Conservation (phyloP, 164 flowering plant genomes). For the Dillenia turbinata region DNA sequence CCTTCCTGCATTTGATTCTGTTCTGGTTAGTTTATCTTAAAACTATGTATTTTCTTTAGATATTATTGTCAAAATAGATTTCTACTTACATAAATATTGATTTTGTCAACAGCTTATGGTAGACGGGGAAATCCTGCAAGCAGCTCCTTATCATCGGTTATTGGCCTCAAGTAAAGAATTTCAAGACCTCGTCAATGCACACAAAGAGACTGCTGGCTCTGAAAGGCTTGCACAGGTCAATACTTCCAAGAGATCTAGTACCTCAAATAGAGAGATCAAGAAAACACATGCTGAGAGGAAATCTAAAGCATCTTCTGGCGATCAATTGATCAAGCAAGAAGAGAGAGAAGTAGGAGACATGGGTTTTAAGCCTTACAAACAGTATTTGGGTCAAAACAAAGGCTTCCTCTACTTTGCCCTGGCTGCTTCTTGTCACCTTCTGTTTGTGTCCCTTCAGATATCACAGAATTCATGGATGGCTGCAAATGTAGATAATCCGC, state of each 20-base stretch:
- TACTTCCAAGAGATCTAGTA: constrained; percentile 12
- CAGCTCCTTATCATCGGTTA: constrained; percentile 48
- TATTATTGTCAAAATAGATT: background rate
- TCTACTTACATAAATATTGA: no score
- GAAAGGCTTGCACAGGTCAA: constrained; percentile 26
- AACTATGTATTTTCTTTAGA: background rate
- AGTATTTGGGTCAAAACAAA: constrained; percentile 55
- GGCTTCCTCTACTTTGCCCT: constrained; percentile 49
- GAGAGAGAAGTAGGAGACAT: constrained; percentile 57
- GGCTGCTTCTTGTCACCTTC: constrained; percentile 28
- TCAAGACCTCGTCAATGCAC: constrained; percentile 68
- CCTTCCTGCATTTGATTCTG: constrained; percentile 71
- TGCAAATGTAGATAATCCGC: constrained; percentile 42
- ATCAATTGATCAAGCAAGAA: constrained; percentile 67
- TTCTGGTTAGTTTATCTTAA: constrained; percentile 51
- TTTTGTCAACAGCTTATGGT: constrained; percentile 59
- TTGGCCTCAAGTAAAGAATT: constrained; percentile 49
- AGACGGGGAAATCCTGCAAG: constrained; percentile 43
- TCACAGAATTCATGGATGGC: constrained; percentile 80
- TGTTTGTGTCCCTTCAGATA: constrained; percentile 45
- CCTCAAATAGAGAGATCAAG: constrained; percentile 30
- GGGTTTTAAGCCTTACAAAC: constrained; percentile 67
- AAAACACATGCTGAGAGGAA: constrained; percentile 18
- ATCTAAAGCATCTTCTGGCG: constrained; percentile 24
- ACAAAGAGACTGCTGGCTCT: constrained; percentile 50